Evolutionary conservation across 345 rosid species (phyloP), one percentile per base, ranked within the genome.

Genomic region (Eucalyptus coolabah): DNA sequence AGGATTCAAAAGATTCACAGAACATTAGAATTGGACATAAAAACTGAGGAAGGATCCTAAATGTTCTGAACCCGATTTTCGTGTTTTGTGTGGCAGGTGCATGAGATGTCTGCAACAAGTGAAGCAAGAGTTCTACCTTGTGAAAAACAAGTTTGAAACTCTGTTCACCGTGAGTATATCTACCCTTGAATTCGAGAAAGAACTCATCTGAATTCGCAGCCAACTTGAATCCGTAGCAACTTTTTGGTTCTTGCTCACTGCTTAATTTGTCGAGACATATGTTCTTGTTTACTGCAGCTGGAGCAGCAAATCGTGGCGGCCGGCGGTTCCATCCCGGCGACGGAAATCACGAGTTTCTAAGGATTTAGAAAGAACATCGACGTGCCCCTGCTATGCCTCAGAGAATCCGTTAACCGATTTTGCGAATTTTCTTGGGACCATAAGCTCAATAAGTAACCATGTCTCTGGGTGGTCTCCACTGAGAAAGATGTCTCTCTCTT

Each of bases 241-340:
- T 89, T 40, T 90, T n/a, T 42, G 32, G 40, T 45, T 9, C 17
- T 30, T n/a, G 59, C 32, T 67, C 19, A 65, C 83, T 53, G 67
- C 63, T 86, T 63, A 77, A 40, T 49, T 16, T 14, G 42, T 19
- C 12, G 11, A 80, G 54, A n/a, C 60, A 65, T 77, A 50, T 26
- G 87, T 88, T 28, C 45, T 53, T 80, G 30, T 47, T 85, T 3
- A 44, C 86, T 90, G 93, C 95, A 98, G 99, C 89, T 97, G 94
- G 99, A 98, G 95, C 97, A 95, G 88, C 98, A 96, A 91, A 93
- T 98, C 88, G 93, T 95, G 92, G 95, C 98, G 8, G 96, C 96
- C 56, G 99, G 99, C 59, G 97, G 99, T 90, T 92, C 97, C 56
- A 89, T 95, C 92, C 98, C 98, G 6, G 82, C 86, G 53, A 90